Evolutionary conservation across 805 yeast species (phyloP).

Genomic region (Candida pseudofarinosa): DNA sequence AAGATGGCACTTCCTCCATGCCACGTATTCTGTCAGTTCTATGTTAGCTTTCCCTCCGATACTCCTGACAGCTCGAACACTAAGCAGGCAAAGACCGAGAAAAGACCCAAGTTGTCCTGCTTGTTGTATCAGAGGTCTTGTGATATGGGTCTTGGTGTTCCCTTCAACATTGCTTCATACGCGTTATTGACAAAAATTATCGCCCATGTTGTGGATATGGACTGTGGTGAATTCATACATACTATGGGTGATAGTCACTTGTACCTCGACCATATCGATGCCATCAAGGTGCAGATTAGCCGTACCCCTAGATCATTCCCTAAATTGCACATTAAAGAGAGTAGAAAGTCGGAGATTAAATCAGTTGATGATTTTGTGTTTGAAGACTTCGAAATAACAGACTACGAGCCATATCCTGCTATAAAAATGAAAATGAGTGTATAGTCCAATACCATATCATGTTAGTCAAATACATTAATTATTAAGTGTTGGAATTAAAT

Average conservation of each 20-base stretch:
- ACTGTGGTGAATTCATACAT: constrained; percentile 92
- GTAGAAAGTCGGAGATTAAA: constrained; percentile 42
- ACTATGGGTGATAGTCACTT: constrained; percentile 97
- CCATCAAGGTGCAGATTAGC: constrained; percentile 71
- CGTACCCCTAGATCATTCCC: constrained; percentile 84
- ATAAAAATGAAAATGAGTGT: constrained; percentile 98
- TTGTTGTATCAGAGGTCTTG: constrained; percentile 94
- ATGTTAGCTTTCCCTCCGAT: constrained; percentile 75
- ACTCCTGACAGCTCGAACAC: constrained; percentile 15
- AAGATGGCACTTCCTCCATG: constrained; percentile 99
- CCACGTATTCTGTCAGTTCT: constrained; percentile 93
- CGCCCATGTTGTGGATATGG: constrained; percentile 92
- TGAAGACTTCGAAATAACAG: constrained; percentile 81
- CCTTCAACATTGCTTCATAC: constrained; percentile 95
- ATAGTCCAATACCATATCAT: constrained; percentile 22
- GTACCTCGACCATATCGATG: constrained; percentile 89
- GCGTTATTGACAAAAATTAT: constrained; percentile 91
- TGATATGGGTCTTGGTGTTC: constrained; percentile 99
- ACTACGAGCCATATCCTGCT: constrained; percentile 75
- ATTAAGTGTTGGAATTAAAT: neutral
- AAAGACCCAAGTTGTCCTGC: constrained; percentile 74
- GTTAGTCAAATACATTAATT: neutral
- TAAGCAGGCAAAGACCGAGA: constrained; percentile 10
- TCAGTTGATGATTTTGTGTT: constrained; percentile 82
- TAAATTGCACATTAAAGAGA: constrained; percentile 62